Conservation (phyloP, 2,329 filamentous ascomycete species). For the Cordyceps pruinosa region DNA sequence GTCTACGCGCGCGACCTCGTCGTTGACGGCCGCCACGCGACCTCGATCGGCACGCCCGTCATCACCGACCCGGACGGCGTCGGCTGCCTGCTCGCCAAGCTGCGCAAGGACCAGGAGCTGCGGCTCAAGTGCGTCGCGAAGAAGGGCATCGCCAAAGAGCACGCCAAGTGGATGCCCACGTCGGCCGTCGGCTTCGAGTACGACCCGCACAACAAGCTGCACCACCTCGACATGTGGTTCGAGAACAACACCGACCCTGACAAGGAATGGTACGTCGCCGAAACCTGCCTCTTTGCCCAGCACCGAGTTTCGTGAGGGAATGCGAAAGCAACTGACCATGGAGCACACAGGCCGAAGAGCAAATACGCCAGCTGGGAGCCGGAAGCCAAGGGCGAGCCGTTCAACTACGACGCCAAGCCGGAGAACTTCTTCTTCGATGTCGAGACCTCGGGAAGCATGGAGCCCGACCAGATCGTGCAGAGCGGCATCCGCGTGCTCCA, state of each 20-base stretch:
- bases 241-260: slow-evolving; percentile 65
- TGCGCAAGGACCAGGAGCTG: slow-evolving; percentile 83
- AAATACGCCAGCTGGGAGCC: slow-evolving; percentile 71
- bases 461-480: slow-evolving; percentile 83
- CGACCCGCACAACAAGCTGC: slow-evolving; percentile 92
- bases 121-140: slow-evolving; percentile 89
- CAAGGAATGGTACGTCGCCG: slow-evolving; percentile 65
- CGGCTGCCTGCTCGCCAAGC: slow-evolving; percentile 82
- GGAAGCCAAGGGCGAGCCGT: slow-evolving; percentile 75
- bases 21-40: slow-evolving; percentile 61
- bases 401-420: slow-evolving; percentile 85
- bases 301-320: neutral
- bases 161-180: slow-evolving; percentile 95
- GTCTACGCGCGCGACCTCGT: slow-evolving; percentile 88
- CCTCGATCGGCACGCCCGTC: slow-evolving; percentile 74
- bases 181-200: slow-evolving; percentile 95
- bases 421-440: slow-evolving; percentile 88
- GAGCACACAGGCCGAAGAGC: slow-evolving; percentile 61
- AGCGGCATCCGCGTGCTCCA: slow-evolving; percentile 85
- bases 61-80: slow-evolving; percentile 75
- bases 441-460: slow-evolving; percentile 79
- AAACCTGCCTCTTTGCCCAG: neutral
- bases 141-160: slow-evolving; percentile 98
- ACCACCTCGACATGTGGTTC: slow-evolving; percentile 91
- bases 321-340: neutral